Percentiles rank a stretch among this genome's conserved stretches.
phyloP scores from a whole-genome alignment of 495 filamentous ascomycete genomes.

The Cercophora scortea region DNA sequence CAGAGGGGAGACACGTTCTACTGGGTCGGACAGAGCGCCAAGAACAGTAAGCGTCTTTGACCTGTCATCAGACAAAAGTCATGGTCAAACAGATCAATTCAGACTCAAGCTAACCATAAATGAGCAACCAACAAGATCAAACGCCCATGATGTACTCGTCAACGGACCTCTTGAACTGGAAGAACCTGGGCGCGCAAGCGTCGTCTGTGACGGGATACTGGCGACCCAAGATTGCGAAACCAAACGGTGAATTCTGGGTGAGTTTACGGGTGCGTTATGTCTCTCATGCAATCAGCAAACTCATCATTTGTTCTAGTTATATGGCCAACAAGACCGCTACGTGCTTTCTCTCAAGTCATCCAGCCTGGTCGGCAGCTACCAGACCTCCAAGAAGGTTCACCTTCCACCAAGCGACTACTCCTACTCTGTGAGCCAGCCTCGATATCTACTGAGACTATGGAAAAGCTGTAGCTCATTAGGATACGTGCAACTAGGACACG shows the following conservation, averaged over 20 bases:
- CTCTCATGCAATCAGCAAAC: too few relatives aligned
- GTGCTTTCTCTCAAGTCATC: constrained; percentile 31
- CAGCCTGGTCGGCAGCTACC: constrained; percentile 23
- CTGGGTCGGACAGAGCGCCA: constrained; percentile 35
- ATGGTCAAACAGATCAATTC: too few relatives aligned
- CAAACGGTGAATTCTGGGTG: constrained; percentile 38
- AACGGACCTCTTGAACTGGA: constrained; percentile 39
- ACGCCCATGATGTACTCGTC: constrained; percentile 38
- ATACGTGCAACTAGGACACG: constrained; percentile 19
- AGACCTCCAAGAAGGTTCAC: constrained; percentile 27
- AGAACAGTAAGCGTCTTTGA: background rate
- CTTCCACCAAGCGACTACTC: constrained; percentile 35
- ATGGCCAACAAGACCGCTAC: constrained; percentile 38
- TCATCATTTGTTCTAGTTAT: constrained; percentile 1
- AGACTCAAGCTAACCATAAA: constrained; percentile 16
- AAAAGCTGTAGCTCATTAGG: too few relatives aligned
- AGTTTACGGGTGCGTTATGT: background rate
- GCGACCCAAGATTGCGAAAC: constrained; percentile 39
- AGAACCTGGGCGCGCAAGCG: constrained; percentile 26
- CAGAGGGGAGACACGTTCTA: constrained; percentile 26
- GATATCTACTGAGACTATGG: too few relatives aligned
- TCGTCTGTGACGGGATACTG: constrained; percentile 26
- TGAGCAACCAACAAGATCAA: background rate
- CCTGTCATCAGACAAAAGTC: background rate
- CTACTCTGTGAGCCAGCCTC: constrained; percentile 17